phyloP scores from a whole-genome alignment of 495 filamentous ascomycete genomes.

The Penicillium maclennaniae region DNA sequence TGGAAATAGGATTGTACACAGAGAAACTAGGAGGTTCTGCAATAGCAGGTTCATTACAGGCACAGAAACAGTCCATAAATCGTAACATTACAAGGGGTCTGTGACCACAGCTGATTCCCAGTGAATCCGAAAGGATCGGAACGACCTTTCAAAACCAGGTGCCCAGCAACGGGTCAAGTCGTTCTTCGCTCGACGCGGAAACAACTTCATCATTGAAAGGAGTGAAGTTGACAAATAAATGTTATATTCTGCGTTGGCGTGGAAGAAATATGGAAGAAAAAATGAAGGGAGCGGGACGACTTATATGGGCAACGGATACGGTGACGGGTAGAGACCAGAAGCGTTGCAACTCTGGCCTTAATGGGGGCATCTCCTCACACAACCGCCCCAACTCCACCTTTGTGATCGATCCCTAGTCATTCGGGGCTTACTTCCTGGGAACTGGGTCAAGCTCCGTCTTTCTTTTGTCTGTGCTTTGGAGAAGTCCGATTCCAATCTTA shows the following conservation, averaged over 20 bases:
- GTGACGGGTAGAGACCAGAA: slow-evolving; percentile 30
- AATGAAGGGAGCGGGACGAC: slow-evolving; percentile 26
- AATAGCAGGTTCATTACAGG: slow-evolving; percentile 1
- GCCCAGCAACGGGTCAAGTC: slow-evolving; percentile 69
- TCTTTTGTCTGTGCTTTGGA: slow-evolving; percentile 17
- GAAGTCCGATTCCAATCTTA: slow-evolving; percentile 14
- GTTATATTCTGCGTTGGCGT: slow-evolving; percentile 50
- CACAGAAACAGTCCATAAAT: background rate
- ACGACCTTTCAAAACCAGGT: slow-evolving; percentile 70
- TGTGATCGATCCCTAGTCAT: slow-evolving; percentile 16
- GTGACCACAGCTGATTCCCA: slow-evolving; percentile 83
- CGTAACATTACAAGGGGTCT: slow-evolving; percentile 23
- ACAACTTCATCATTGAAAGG: slow-evolving; percentile 50
- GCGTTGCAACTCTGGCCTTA: slow-evolving; percentile 51
- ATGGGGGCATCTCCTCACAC: slow-evolving; percentile 34
- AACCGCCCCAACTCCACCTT: slow-evolving; percentile 26
- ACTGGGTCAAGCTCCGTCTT: slow-evolving; percentile 34
- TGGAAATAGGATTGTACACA: slow-evolving; percentile 16
- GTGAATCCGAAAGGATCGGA: slow-evolving; percentile 58
- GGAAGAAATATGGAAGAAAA: slow-evolving; percentile 37
- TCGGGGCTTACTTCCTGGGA: slow-evolving; percentile 20
- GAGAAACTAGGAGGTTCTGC: slow-evolving; percentile 6
- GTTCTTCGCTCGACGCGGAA: slow-evolving; percentile 71
- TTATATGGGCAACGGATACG: slow-evolving; percentile 26
- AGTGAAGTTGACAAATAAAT: slow-evolving; percentile 59